A percentile compares a stretch with the other conserved stretches of the same genome.
phyloP scores from a whole-genome alignment of 2,329 filamentous ascomycete species.

The Dryadomyces quercus-mongolicae region DNA sequence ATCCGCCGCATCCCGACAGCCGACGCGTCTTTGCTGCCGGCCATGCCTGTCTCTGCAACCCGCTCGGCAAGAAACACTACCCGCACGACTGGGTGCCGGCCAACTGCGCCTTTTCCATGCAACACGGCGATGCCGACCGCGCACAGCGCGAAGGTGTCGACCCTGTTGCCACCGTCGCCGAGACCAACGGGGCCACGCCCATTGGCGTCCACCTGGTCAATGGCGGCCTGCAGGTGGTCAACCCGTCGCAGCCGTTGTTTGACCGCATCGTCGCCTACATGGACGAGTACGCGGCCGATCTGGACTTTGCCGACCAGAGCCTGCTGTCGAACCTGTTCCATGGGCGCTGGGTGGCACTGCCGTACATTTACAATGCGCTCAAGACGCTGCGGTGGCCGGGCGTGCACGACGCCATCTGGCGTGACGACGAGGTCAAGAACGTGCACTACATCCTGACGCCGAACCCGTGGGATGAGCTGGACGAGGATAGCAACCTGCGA shows the following conservation, averaged over 20 bases:
- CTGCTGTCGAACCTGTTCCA: constrained; percentile 43
- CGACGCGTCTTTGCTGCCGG: constrained; percentile 66
- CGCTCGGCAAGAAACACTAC: constrained; percentile 66
- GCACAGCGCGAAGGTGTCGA: constrained; percentile 34
- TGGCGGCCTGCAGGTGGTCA: constrained; percentile 44
- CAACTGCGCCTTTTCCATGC: constrained; percentile 45
- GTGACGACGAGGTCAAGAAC: constrained; percentile 45
- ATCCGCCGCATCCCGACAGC: constrained; percentile 21
- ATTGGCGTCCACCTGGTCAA: constrained; percentile 41
- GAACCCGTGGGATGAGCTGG: constrained; percentile 48
- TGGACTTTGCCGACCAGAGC: constrained; percentile 49
- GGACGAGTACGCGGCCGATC: constrained; percentile 28
- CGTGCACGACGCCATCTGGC: constrained; percentile 45
- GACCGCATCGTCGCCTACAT: constrained; percentile 38
- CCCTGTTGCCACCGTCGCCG: constrained; percentile 18
- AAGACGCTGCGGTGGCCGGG: constrained; percentile 40
- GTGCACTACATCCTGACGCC: constrained; percentile 47
- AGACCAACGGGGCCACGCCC: constrained; percentile 8
- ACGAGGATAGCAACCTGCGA: constrained; percentile 28
- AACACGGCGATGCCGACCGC: constrained; percentile 23
- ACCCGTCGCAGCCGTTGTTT: constrained; percentile 35
- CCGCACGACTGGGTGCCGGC: constrained; percentile 52
- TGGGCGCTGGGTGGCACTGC: constrained; percentile 43
- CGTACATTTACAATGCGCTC: constrained; percentile 50
- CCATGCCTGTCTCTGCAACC: constrained; percentile 81